phyloP scores from a whole-genome alignment of 108 stramenopile genomes.

The Heterococcus sp. region DNA sequence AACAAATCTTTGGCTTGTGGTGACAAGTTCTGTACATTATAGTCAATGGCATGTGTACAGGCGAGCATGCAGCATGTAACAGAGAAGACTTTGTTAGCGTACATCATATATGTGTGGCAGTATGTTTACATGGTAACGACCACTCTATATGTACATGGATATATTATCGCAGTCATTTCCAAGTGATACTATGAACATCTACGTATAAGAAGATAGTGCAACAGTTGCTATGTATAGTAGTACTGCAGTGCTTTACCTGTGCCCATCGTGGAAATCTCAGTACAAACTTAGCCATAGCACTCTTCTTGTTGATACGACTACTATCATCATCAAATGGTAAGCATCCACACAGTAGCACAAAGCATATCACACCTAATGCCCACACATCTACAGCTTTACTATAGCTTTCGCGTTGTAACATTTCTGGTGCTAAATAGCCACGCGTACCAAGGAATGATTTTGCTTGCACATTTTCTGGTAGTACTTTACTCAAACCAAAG shows the following conservation, averaged over 20 bases:
- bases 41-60: too few species aligned
- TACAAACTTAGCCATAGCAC: slow-evolving; percentile 66
- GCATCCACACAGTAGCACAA: slow-evolving; percentile 76
- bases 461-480: slow-evolving; percentile 58
- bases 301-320: slow-evolving; percentile 14
- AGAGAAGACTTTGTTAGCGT: too few species aligned
- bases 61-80: too few species aligned
- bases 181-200: too few species aligned
- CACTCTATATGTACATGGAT: too few species aligned
- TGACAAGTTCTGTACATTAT: slow-evolving; percentile 67
- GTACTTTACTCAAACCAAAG: slow-evolving; percentile 88
- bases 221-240: too few species aligned
- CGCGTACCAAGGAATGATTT: slow-evolving; percentile 84
- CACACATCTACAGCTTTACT: slow-evolving; percentile 53
- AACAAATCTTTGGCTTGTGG: slow-evolving; percentile 85
- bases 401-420: slow-evolving; percentile 87
- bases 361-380: slow-evolving; percentile 55
- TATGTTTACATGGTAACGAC: too few species aligned
- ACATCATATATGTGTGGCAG: too few species aligned
- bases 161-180: too few species aligned
- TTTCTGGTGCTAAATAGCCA: slow-evolving; percentile 93
- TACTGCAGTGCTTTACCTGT: not conserved
- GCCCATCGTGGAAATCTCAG: slow-evolving; percentile 92
- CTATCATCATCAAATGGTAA: slow-evolving; percentile 97
- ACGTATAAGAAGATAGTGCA: too few species aligned